These are phyloP conservation scores for Aspergillus persii DNA, from an alignment of 2,329 filamentous ascomycete species.

Conservation along the genomic window DNA sequence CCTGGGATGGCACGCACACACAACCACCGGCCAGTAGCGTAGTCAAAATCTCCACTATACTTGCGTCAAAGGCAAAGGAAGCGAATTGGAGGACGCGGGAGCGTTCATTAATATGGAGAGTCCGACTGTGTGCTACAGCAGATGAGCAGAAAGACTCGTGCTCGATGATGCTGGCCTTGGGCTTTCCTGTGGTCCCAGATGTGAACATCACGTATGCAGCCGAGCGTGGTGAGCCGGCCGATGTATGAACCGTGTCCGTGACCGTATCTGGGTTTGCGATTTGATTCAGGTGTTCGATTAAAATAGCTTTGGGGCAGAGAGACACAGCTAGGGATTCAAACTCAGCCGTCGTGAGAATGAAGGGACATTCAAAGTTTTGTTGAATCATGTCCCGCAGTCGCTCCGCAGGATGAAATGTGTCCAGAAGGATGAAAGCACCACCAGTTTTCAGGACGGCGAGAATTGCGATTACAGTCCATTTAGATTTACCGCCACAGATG, in stretches of 20 bases:
- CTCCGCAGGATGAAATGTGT: conserved; percentile 7
- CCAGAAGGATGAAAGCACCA: conserved; percentile 19
- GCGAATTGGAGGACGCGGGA: background rate
- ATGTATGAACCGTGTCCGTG: no score
- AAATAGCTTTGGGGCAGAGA: background rate
- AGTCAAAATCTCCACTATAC: background rate
- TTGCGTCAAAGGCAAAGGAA: background rate
- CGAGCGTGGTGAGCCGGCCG: background rate
- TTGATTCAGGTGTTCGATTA: background rate
- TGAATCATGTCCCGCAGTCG: conserved; percentile 5
- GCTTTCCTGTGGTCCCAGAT: background rate
- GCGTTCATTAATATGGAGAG: background rate
- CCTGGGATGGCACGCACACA: background rate
- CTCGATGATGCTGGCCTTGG: background rate
- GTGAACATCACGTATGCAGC: background rate
- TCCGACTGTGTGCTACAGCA: background rate
- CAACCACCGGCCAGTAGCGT: background rate
- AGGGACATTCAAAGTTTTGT: conserved; percentile 2
- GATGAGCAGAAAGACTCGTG: background rate
- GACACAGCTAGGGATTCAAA: no score
- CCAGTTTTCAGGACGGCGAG: conserved; percentile 25
- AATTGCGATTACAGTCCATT: conserved; percentile 24
- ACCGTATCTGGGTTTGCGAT: no score
- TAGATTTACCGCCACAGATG: conserved; percentile 19
- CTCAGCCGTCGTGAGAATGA: conserved; percentile 1